Conservation (phyloP, 345 rosid genomes). For the Populus ilicifolia region DNA sequence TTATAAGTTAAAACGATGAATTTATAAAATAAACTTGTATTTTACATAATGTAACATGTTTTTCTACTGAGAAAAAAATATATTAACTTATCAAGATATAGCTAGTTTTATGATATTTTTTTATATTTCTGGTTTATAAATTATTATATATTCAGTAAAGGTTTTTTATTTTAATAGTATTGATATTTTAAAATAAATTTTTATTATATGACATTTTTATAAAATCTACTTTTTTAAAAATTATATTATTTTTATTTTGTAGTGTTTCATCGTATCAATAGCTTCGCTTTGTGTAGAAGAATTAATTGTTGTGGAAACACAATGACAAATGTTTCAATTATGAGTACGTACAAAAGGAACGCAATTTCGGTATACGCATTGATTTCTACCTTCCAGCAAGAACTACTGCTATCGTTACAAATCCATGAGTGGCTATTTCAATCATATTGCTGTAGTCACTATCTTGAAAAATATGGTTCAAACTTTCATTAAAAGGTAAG, state of each 20-base stretch:
- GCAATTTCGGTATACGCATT: background rate
- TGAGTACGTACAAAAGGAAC: background rate
- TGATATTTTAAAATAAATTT: accelerated
- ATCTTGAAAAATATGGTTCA: background rate
- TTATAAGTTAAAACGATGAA: too few species aligned
- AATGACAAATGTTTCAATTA: background rate
- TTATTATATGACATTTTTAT: too few species aligned
- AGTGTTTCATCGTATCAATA: too few species aligned
- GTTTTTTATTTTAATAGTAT: too few species aligned
- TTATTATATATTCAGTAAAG: accelerated
- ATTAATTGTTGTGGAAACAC: background rate
- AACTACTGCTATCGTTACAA: background rate
- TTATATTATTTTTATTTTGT: too few species aligned
- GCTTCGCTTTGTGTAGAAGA: too few species aligned
- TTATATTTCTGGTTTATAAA: too few species aligned
- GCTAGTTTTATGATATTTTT: accelerated
- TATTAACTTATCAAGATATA: too few species aligned
- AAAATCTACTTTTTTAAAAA: too few species aligned
- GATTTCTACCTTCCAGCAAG: background rate
- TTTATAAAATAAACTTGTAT: too few species aligned
- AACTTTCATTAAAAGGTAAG: conserved; percentile 20
- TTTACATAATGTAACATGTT: accelerated
- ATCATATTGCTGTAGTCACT: background rate
- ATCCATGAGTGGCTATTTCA: background rate
- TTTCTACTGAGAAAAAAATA: too few species aligned